Evolutionary conservation across 306 rosid genomes (phyloP), one percentile per base, ranked within the genome.

Genomic region (Malus asiatica): DNA sequence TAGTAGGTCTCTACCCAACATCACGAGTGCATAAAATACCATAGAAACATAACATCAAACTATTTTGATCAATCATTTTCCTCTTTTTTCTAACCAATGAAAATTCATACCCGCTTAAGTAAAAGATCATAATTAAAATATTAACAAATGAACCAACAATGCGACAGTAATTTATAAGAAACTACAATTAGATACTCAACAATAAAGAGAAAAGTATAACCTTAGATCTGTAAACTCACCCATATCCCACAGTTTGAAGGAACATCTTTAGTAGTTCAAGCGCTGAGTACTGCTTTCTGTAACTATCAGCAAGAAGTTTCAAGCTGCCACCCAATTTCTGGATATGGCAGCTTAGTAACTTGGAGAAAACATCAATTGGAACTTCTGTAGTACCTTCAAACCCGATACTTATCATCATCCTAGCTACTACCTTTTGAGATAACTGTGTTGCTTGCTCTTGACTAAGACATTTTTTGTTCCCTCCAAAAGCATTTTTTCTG

Each of bases 181-280:
- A 77, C 32, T 69, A 25, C 73, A 78, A 76, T 27, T 27, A 33
- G 45, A 55, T 9, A 45, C 68, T 53, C 64, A 59, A 62, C 8
- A 62, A 66, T n/a, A 32, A 20, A 3, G 12, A 23, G 1, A 8
- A 60, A 23, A 59, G 5, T 16, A 23, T 6, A 15, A 27, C 19
- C 35, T 57, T 15, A 22, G 66, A 23, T 57, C 18, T 1, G 55
- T 35, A 77, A 79, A 77, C 85, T 84, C 82, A 95, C 98, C 97
- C 78, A 79, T 84, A 83, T 75, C 93, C 96, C 83, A 80, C 35
- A 33, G 95, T 90, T 85, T 83, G 92, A 74, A 95, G 89, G 87
- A 95, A 82, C 98, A 95, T 95, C 85, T 88, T 95, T 29, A 95
- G 83, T 77, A 92, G 87, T 58, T 92, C 97, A 61, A 87, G 79